Evolutionary conservation across 2,329 filamentous ascomycete species (phyloP), one percentile per base, ranked within the genome.

Genomic region (Nemania diffusa): DNA sequence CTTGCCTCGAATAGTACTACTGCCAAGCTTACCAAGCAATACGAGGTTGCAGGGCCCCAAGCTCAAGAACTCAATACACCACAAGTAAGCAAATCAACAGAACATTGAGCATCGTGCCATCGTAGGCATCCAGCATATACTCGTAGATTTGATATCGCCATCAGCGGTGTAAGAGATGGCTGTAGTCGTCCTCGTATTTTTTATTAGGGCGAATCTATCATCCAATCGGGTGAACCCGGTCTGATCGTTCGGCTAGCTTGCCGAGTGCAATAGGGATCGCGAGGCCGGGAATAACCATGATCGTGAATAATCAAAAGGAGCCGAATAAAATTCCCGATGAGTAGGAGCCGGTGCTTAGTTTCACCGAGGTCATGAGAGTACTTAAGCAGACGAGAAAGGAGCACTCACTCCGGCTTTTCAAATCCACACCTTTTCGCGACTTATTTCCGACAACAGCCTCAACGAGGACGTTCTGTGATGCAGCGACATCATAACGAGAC

Each of bases 11-110:
- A 58, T 15, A 26, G 40, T 17, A 17, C 27, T 27, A 32, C 32
- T 52, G 51, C 65, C 62, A 59, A 63, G 42, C 44, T 37, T 53
- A 40, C 29, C 11, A 20, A 50, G 24, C 37, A 62, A 68, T 68
- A 65, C 62, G 62, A 68, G 62, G 27, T 61, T 34, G 32, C 37
- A 34, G 17, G 26, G 22, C 11, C 44, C 3, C 5, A 9, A 13
- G 27, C 27, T 24, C 27, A n/a, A 50, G 29, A 29, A 24, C n/a
- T 24, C 22, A 56, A 32, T 37, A 34, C 22, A 34, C 27, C 15
- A 22, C 17, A 42, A 48, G 13, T 32, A 15, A 26, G 29, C 5
- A 52, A 24, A 24, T 37, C 22, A 26, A 46, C n/a, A 44, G 29
- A 32, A 46, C 7, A 34, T 9, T 8, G n/a, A 46, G 46, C 1